Conservation (phyloP, 805 yeast species). For the Metschnikowia continentalis region DNA sequence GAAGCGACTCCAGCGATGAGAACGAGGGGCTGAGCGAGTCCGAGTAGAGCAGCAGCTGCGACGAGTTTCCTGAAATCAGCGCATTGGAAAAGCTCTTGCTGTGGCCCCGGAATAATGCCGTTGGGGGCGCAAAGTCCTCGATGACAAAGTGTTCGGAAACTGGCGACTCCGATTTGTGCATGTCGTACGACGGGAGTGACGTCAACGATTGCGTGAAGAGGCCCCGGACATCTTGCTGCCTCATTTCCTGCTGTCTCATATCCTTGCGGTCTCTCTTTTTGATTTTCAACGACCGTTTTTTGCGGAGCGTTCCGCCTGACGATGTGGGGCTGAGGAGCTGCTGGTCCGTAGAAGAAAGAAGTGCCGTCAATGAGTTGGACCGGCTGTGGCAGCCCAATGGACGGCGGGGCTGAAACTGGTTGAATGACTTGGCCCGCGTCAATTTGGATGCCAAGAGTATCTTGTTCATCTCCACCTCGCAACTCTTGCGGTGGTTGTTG, state of each 20-base stretch:
- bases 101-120: slow-evolving; percentile 16
- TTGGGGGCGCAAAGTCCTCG: slow-evolving; percentile 18
- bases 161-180: slow-evolving; percentile 8
- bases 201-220: slow-evolving; percentile 13
- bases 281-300: slow-evolving; percentile 13
- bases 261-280: slow-evolving; percentile 14
- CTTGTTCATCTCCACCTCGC: slow-evolving; percentile 47
- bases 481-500: slow-evolving; percentile 26
- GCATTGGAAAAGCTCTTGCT: slow-evolving; percentile 15
- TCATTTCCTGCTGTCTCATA: neutral
- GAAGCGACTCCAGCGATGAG: slow-evolving; percentile 29
- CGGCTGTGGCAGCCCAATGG: slow-evolving; percentile 12
- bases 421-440: slow-evolving; percentile 36
- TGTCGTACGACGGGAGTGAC: slow-evolving; percentile 5
- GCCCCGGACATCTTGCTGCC: neutral
- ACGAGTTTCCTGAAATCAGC: slow-evolving; percentile 28
- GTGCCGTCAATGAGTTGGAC: slow-evolving; percentile 14
- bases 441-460: slow-evolving; percentile 41
- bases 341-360: slow-evolving; percentile 9
- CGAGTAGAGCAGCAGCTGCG: slow-evolving; percentile 26
- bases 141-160: slow-evolving; percentile 8
- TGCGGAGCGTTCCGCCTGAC: slow-evolving; percentile 7
- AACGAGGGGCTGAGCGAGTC: slow-evolving; percentile 22
- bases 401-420: slow-evolving; percentile 19
- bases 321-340: slow-evolving; percentile 5